phyloP scores from a whole-genome alignment of 257 asterid genomes.

The Nicotiana tabacum region DNA sequence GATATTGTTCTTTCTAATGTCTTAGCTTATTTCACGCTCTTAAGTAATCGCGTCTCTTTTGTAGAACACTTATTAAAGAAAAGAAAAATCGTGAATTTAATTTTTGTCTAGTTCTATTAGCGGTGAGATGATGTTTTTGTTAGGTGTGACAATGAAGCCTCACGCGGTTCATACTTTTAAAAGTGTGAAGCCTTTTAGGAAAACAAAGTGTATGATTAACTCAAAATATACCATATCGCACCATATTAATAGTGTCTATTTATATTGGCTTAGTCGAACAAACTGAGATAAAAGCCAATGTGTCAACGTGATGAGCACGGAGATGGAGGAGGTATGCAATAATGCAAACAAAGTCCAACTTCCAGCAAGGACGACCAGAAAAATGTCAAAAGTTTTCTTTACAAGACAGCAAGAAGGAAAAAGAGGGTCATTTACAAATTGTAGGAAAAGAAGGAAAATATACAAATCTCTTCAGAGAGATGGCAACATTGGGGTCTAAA shows the following conservation, averaged over 20 bases:
- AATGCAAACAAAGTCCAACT: too few species aligned
- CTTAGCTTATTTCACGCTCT: background rate
- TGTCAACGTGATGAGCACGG: too few species aligned
- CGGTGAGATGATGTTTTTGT: background rate
- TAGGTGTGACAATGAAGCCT: background rate
- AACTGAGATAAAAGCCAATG: too few species aligned
- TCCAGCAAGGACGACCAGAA: background rate
- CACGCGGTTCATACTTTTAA: background rate
- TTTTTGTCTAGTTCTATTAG: background rate
- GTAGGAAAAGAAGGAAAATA: background rate
- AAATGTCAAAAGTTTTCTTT: background rate
- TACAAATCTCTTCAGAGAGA: background rate
- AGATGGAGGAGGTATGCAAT: too few species aligned
- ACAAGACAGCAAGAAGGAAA: background rate
- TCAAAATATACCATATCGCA: rapidly evolving
- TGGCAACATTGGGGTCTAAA: background rate
- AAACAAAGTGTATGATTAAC: too few species aligned
- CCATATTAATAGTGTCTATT: too few species aligned
- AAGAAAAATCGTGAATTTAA: background rate
- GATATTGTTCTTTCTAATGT: background rate
- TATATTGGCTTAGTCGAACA: too few species aligned
- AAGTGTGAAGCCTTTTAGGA: background rate
- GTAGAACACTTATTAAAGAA: background rate
- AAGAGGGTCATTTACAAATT: background rate
- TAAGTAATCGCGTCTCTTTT: background rate